phyloP scores from a whole-genome alignment of 2,329 filamentous ascomycete genomes.

The Fusarium pseudograminearum region DNA sequence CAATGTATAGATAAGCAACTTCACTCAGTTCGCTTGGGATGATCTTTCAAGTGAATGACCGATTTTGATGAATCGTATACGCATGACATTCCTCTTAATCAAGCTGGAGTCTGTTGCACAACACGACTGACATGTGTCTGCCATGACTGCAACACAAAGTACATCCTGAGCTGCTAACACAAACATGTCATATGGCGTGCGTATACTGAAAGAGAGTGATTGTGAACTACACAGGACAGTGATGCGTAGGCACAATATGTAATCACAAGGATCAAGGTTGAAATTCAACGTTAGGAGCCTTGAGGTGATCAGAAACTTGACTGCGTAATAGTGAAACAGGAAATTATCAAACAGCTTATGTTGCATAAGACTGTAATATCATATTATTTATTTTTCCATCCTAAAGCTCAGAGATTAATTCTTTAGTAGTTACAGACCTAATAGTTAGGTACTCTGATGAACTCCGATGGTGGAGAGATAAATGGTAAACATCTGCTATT shows the following conservation, averaged over 20 bases:
- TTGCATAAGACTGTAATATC: no score
- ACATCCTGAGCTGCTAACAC: neutral
- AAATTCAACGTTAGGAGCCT: neutral
- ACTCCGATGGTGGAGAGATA: conserved; percentile 7
- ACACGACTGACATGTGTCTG: neutral
- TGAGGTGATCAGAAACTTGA: neutral
- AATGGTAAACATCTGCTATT: conserved; percentile 35
- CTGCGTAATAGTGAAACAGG: neutral
- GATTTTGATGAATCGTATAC: neutral
- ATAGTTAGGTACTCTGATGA: neutral
- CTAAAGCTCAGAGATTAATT: neutral
- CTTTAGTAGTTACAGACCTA: no score
- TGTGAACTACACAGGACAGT: neutral
- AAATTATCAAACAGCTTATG: neutral
- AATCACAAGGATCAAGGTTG: neutral
- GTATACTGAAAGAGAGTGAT: neutral
- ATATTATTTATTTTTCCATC: neutral
- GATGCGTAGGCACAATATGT: no score
- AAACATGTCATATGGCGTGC: neutral
- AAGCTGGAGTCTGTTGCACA: neutral
- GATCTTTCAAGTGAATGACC: no score
- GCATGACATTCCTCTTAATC: no score
- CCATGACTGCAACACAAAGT: neutral
- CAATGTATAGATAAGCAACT: neutral
- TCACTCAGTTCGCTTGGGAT: neutral